Evolutionary conservation across 768 basidiomycete genomes (phyloP), one percentile per base, ranked within the genome.

Genomic region (Hirschioporus abietinus): DNA sequence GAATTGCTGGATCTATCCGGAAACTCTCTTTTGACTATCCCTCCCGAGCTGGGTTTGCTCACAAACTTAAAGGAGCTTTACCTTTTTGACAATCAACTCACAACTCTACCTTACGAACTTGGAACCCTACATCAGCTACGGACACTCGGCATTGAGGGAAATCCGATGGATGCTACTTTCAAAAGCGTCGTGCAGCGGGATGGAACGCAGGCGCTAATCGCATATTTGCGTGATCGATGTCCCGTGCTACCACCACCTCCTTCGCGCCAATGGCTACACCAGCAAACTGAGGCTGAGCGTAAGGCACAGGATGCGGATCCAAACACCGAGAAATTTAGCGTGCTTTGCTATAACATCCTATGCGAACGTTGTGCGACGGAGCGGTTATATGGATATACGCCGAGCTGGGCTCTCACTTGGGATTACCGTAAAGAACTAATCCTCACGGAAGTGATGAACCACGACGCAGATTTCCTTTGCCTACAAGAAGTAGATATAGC

Each of bases 341-440:
- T 92, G 34, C 79, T 98, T 20, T 91, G 86, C 75, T 98, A 94
- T 83, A 99, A 99, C 78, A 95, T 99, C 68, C 86, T 99, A 12
- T 96, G 93, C 77, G 93, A 96, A 74, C 86, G 87, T 74, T 91
- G 86, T 71, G 97, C 97, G 17, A 95, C 96, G 34, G 87, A 90
- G 71, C 82, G 86, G 70, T 77, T 96, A 75, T 99, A 99, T 75
- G 95, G 94, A 1, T 99, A 99, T 77, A 99, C 97, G 0, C 97
- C 97, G 0, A 83, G 88, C 0, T 99, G 97, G 96, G 97, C 97
- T 0, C 81, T 99, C 52, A 81, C 86, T n/a, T 99, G 97, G 97
- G 87, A 90, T 60, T 98, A 95, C 74, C 86, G 97, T 67, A 95
- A 92, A 77, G 91, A 93, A 64, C 79, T 91, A 66, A 94, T 99